phyloP scores from a whole-genome alignment of 2,329 filamentous ascomycete genomes.

The Rachicladosporium sp. region DNA sequence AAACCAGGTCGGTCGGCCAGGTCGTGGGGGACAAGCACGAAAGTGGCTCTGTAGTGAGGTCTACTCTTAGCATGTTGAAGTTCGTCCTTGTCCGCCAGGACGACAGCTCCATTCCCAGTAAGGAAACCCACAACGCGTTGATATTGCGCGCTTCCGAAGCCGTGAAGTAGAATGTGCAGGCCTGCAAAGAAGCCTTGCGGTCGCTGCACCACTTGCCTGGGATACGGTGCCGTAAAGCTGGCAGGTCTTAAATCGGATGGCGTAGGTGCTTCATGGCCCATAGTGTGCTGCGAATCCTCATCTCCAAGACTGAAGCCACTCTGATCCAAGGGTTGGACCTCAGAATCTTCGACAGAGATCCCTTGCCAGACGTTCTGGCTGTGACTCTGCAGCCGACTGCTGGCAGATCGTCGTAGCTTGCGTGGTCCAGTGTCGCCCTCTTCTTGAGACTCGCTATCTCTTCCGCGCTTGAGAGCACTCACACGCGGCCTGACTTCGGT shows the following conservation, averaged over 20 bases:
- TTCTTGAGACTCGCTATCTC: constrained; percentile 34
- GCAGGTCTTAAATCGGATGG: constrained; percentile 23
- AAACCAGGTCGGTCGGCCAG: constrained; percentile 13
- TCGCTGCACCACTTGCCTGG: not conserved
- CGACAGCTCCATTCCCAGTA: constrained; percentile 18
- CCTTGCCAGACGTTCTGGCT: constrained; percentile 82
- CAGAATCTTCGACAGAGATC: constrained; percentile 44
- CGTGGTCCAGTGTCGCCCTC: constrained; percentile 41
- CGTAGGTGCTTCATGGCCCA: constrained; percentile 22
- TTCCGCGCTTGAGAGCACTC: constrained; percentile 45
- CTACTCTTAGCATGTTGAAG: too few species aligned
- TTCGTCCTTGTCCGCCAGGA: constrained; percentile 2
- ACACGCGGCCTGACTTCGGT: constrained; percentile 33
- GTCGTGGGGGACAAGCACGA: constrained; percentile 22
- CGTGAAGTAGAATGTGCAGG: constrained; percentile 16
- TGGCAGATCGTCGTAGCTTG: constrained; percentile 79
- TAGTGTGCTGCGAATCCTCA: constrained; percentile 8
- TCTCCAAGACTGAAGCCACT: constrained; percentile 13
- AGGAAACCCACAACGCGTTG: constrained; percentile 13
- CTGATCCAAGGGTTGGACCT: constrained; percentile 3
- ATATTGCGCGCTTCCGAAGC: constrained; percentile 14
- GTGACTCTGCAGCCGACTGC: constrained; percentile 68
- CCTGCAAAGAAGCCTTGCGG: constrained; percentile 19
- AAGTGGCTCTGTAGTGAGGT: not conserved
- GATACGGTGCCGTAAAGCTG: not conserved